Conservation (phyloP, 2,329 filamentous ascomycete species). For the Monosporascus ibericus region DNA sequence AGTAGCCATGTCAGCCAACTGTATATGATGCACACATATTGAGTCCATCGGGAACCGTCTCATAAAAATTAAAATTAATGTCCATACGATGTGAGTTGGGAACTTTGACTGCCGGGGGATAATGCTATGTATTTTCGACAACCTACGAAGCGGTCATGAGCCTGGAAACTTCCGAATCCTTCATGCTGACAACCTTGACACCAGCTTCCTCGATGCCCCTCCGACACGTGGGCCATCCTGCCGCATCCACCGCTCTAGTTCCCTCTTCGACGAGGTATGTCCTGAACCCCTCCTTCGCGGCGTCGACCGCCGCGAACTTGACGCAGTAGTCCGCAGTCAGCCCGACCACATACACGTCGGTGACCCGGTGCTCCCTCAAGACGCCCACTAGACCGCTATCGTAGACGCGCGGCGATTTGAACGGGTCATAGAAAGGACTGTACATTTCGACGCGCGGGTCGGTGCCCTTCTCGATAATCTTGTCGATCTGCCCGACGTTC, state of each 20-base stretch:
- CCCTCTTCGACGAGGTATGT: constrained; percentile 75
- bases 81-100: too few relatives aligned
- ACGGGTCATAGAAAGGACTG: constrained; percentile 81
- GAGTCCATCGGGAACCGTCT: too few relatives aligned
- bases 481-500: constrained; percentile 51
- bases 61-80: too few relatives aligned
- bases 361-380: constrained; percentile 54
- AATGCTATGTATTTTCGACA: too few relatives aligned
- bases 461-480: constrained; percentile 71
- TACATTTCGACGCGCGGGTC: constrained; percentile 82
- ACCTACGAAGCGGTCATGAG: too few relatives aligned
- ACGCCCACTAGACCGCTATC: constrained; percentile 57
- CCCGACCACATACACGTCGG: constrained; percentile 80
- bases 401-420: constrained; percentile 52
- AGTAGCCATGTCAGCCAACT: too few relatives aligned
- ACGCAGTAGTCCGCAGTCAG: constrained; percentile 90
- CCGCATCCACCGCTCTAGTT: constrained; percentile 64
- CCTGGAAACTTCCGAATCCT: constrained; percentile 45
- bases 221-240: constrained; percentile 49
- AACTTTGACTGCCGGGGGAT: too few relatives aligned
- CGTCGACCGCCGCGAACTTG: constrained; percentile 72
- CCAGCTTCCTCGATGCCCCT: constrained; percentile 50
- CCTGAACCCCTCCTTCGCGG: constrained; percentile 66
- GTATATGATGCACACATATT: too few relatives aligned
- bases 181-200: constrained; percentile 54